Conservation (phyloP, 2,329 filamentous ascomycete species). For the Apiospora sp. region DNA sequence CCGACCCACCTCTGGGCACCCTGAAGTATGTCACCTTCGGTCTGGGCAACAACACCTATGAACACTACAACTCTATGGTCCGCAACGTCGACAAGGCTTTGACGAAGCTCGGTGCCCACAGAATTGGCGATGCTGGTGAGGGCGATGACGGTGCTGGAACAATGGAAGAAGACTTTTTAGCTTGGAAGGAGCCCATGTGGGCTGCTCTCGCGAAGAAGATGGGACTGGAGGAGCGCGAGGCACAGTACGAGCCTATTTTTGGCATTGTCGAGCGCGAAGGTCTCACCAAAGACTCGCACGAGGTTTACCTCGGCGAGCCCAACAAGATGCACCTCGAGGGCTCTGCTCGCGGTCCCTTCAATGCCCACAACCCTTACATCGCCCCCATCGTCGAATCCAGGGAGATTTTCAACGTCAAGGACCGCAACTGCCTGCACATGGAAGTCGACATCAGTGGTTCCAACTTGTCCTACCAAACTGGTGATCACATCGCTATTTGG, state of each 20-base stretch:
- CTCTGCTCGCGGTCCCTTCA: constrained; percentile 85
- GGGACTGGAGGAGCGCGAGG: constrained; percentile 92
- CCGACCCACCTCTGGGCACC: constrained; percentile 73
- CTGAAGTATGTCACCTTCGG: constrained; percentile 96
- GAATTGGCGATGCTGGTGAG: constrained; percentile 89
- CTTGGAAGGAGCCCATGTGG: constrained; percentile 99
- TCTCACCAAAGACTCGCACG: constrained; percentile 75
- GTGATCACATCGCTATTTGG: constrained; percentile 97
- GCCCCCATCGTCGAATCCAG: constrained; percentile 90
- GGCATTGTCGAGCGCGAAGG: constrained; percentile 79
- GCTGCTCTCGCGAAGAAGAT: constrained; percentile 81
- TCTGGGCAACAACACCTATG: constrained; percentile 98
- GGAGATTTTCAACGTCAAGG: constrained; percentile 88
- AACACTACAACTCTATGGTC: constrained; percentile 99
- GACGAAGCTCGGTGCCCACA: constrained; percentile 80
- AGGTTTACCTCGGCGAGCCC: constrained; percentile 94
- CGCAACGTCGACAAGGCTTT: constrained; percentile 86
- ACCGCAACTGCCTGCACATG: constrained; percentile 95
- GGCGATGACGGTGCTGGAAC: constrained; percentile 97
- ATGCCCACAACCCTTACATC: constrained; percentile 96
- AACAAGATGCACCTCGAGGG: constrained; percentile 96
- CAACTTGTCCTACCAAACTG: constrained; percentile 92
- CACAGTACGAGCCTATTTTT: constrained; percentile 94
- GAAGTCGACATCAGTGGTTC: constrained; percentile 91
- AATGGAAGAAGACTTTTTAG: constrained; percentile 99